Evolutionary conservation across 1,139 yeast genomes (phyloP), one percentile per base, ranked within the genome.

Genomic region (Sugiyamaella japonica): DNA sequence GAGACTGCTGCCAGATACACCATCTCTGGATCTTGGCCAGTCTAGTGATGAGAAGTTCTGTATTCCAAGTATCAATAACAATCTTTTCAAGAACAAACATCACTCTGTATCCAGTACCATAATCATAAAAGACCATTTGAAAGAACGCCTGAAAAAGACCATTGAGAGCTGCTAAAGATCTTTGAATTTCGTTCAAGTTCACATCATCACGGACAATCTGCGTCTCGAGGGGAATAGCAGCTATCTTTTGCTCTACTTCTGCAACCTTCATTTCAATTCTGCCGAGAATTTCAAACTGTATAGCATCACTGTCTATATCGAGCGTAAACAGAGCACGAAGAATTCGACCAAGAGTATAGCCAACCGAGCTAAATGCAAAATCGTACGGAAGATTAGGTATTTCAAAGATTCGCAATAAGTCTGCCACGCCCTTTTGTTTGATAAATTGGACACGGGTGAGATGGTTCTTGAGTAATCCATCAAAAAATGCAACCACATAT

Each of bases 301-400:
- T 62, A 32, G 56, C 56, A 28, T 59, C 63, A 3, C 62, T 59
- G 17, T 64, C 63, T 49, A 66, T 63, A 48, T 67, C 70, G 29
- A 67, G 56, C 29, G 68, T 67, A 49, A 66, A 68, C 23, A 68
- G 58, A 6, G 65, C 61, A 44, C 66, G 59, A 25, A 67, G 49
- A 4, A 66, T 58, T 25, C 55, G 52, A 31, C 67, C 62, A 17
- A 71, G 55, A 9, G 66, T 56, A 53, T 62, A 61, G 4, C 70
- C 69, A 2, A 70, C 63, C n/a, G 61, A 57, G 7, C 70, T 63
- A 44, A 61, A 64, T 2, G 72, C 68, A 57, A 70, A 72, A 48
- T 72, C 76, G 51, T 69, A 71, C 1, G 75, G 73, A 29, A 73
- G 57, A 41, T 64, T 60, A 1, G 63, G 63, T 5, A 69, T 49